phyloP scores from a whole-genome alignment of 805 yeast genomes.

The Wickerhamia fluorescens region DNA sequence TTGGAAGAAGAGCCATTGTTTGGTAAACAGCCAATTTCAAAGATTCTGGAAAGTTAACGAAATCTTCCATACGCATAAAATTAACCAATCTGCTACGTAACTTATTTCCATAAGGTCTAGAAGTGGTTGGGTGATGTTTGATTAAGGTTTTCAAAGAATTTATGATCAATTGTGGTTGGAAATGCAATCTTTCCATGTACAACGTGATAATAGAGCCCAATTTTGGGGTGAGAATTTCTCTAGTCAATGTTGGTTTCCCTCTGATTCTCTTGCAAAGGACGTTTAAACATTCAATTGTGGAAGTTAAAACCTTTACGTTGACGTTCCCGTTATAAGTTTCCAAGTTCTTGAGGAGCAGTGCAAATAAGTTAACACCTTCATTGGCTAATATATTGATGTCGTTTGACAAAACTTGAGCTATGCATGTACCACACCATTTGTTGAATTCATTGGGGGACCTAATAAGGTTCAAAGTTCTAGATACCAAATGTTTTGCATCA shows the following conservation, averaged over 20 bases:
- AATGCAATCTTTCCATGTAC: conserved; percentile 37
- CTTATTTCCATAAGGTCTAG: conserved; percentile 69
- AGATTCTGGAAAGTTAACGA: conserved; percentile 31
- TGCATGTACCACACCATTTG: conserved; percentile 56
- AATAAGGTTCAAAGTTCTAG: conserved; percentile 36
- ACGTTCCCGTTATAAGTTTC: conserved; percentile 31
- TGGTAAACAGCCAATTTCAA: conserved; percentile 39
- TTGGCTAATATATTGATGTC: conserved; percentile 31
- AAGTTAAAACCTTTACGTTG: conserved; percentile 26
- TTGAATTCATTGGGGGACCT: conserved; percentile 37
- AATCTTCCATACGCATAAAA: conserved; percentile 25
- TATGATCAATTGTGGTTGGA: conserved; percentile 26
- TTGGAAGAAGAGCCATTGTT: conserved; percentile 50
- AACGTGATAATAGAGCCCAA: conserved; percentile 54
- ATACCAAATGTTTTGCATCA: conserved; percentile 44
- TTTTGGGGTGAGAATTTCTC: conserved; percentile 79
- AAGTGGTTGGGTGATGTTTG: conserved; percentile 63
- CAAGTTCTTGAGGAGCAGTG: conserved; percentile 35
- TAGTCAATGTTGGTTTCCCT: conserved; percentile 76
- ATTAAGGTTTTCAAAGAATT: conserved; percentile 34
- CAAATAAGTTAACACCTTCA: conserved; percentile 35
- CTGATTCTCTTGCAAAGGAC: conserved; percentile 44
- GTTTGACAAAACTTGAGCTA: conserved; percentile 38
- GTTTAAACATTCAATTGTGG: conserved; percentile 34
- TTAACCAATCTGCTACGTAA: conserved; percentile 40